Conservation (phyloP, 2,329 filamentous ascomycete species). For the Aspergillaceae sp. region DNA sequence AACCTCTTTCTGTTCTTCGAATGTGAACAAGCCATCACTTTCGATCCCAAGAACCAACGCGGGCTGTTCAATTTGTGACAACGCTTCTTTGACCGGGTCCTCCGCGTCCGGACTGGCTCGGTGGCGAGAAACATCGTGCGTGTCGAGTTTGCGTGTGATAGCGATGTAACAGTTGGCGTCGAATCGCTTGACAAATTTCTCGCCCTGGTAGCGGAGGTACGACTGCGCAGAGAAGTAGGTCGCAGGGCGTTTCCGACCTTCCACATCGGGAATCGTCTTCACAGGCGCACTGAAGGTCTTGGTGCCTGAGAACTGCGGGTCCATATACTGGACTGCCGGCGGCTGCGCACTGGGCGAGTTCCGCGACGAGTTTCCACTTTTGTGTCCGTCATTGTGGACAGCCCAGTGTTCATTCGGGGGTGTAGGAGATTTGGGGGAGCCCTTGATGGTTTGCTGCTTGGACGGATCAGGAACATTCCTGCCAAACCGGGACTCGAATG, state of each 20-base stretch:
- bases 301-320: conserved; percentile 65
- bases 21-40: conserved; percentile 91
- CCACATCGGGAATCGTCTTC: conserved; percentile 22
- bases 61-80: conserved; percentile 78
- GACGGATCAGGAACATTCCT: conserved; percentile 83
- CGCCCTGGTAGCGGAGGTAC: conserved; percentile 90
- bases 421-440: conserved; percentile 49
- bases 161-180: conserved; percentile 99
- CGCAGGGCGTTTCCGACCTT: conserved; percentile 41
- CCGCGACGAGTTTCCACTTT: conserved; percentile 50
- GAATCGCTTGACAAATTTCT: conserved; percentile 94
- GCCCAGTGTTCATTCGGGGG: conserved; percentile 66
- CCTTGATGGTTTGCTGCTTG: conserved; percentile 73
- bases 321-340: conserved; percentile 37
- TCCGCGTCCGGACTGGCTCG: conserved; percentile 42
- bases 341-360: conserved; percentile 17
- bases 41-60: conserved; percentile 89
- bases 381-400: conserved; percentile 76
- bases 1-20: conserved; percentile 89
- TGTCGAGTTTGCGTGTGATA: conserved; percentile 95
- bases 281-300: conserved; percentile 42
- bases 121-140: conserved; percentile 82
- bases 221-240: conserved; percentile 99
- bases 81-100: conserved; percentile 58
- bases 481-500: conserved; percentile 91